These are phyloP conservation scores for Taphrina flavorubra DNA, from an alignment of 1,139 yeast genomes.

Conservation along the genomic window DNA sequence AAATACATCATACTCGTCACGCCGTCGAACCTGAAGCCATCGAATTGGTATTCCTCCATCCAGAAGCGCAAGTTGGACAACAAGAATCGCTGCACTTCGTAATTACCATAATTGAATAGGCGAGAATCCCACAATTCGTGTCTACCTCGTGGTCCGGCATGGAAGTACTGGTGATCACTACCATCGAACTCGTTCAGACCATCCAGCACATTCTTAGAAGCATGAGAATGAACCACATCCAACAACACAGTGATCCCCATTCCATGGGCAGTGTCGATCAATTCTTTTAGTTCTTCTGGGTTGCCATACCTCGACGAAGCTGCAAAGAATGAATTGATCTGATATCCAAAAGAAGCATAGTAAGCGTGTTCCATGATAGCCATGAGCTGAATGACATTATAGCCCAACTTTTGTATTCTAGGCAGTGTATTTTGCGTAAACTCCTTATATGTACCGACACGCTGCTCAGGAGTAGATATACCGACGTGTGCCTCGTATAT, in stretches of 20 bases:
- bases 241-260: slow-evolving; percentile 83
- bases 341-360: slow-evolving; percentile 96
- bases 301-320: slow-evolving; percentile 80
- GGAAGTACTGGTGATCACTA: slow-evolving; percentile 93
- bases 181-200: slow-evolving; percentile 95
- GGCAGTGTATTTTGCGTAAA: slow-evolving; percentile 83
- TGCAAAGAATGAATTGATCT: slow-evolving; percentile 90
- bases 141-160: slow-evolving; percentile 79
- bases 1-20: slow-evolving; percentile 90
- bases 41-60: slow-evolving; percentile 82
- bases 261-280: slow-evolving; percentile 89
- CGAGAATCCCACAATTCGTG: slow-evolving; percentile 97
- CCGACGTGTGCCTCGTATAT: slow-evolving; percentile 96
- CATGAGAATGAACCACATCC: slow-evolving; percentile 95
- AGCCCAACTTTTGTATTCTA: slow-evolving; percentile 80
- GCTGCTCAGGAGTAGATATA: slow-evolving; percentile 87
- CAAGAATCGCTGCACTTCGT: slow-evolving; percentile 86
- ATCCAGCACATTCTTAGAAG: slow-evolving; percentile 90
- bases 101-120: slow-evolving; percentile 84
- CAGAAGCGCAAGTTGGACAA: slow-evolving; percentile 86
- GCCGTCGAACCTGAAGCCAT: slow-evolving; percentile 96
- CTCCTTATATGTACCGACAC: slow-evolving; percentile 81
- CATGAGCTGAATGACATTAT: slow-evolving; percentile 93
- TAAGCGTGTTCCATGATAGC: slow-evolving; percentile 99
- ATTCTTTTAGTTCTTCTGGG: slow-evolving; percentile 90